Evolutionary conservation across 169 alveolate species (phyloP), one percentile per base, ranked within the genome.

Genomic region (Plasmodium billcollinsi): DNA sequence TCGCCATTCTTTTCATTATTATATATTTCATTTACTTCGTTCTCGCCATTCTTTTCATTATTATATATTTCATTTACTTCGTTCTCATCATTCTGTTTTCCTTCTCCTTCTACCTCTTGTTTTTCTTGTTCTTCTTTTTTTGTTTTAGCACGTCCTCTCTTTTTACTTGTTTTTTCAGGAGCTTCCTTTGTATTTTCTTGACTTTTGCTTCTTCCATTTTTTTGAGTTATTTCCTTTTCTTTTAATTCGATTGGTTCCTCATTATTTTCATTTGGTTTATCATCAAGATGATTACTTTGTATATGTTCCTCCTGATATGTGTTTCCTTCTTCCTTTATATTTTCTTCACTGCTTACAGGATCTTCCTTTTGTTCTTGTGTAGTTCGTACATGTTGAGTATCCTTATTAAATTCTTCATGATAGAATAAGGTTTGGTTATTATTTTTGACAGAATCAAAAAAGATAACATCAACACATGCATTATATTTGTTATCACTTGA

Each of bases 401-500:
- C 20, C 47, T 43, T 58, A 20, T n/a, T 39, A 52, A 18, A 8
- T 5, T 0, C n/a, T 4, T 18, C 70, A 14, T 66, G 15, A 7
- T 50, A 18, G 20, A 78, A 78, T 50, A 78, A 29, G 26, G 43
- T 65, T 5, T 49, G 52, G n/a, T 78, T 71, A 15, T 50, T 70
- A n/a, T 49, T 47, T 2, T 78, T 49, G 2, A 9, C n/a, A 0
- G 50, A 0, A 24, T 20, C 45, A 26, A 78, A 78, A 11, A 78
- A 47, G 11, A 24, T 8, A n/a, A 63, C 89, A 26, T 78, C 89
- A 3, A 78, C 71, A 78, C 72, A 78, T 9, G 43, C 8, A 18
- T 18, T 12, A 9, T n/a, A 21, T 43, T 47, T 21, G 14, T 66
- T 78, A 14, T 78, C 78, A 2, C 0, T 29, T 18, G 78, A 15